Evolutionary conservation across 352 stramenopile genomes (phyloP).

Genomic region (Phytophthora cryptogea): DNA sequence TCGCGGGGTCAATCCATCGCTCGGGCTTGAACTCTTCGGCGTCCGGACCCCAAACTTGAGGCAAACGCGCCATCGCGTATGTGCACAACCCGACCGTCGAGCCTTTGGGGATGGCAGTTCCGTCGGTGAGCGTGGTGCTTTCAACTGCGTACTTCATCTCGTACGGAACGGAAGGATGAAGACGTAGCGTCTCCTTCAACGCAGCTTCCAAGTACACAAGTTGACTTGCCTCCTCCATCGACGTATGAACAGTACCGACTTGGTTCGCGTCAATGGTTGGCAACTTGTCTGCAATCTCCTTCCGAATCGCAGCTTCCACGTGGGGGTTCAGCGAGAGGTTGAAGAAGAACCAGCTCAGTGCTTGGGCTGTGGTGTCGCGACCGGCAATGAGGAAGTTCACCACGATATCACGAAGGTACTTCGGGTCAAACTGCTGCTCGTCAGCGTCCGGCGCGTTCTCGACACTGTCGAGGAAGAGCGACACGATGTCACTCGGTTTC

Average conservation of each 20-base stretch:
- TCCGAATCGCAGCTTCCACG: conserved; percentile 44
- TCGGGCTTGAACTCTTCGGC: conserved; percentile 56
- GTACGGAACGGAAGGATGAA: conserved; percentile 57
- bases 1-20: conserved; percentile 50
- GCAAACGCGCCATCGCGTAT: conserved; percentile 57
- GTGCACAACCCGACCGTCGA: conserved; percentile 36
- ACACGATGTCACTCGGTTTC: conserved; percentile 22
- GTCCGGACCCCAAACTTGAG: conserved; percentile 57
- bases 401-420: conserved; percentile 68
- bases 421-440: conserved; percentile 27
- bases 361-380: conserved; percentile 75
- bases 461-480: conserved; percentile 34
- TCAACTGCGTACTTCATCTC: conserved; percentile 35
- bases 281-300: conserved; percentile 41
- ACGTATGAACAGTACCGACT: background rate
- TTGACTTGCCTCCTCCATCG: conserved; percentile 37
- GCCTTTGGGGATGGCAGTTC: conserved; percentile 46
- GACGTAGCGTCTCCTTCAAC: conserved; percentile 59
- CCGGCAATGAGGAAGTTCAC: conserved; percentile 85
- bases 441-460: conserved; percentile 11
- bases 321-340: conserved; percentile 49
- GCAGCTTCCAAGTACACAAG: conserved; percentile 54
- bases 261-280: conserved; percentile 4
- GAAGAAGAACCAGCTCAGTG: conserved; percentile 76
- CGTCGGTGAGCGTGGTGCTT: conserved; percentile 62